Percentiles rank a stretch among this genome's conserved stretches.
Conservation (phyloP, 306 rosid genomes). For the Quercus aquifolioides region DNA sequence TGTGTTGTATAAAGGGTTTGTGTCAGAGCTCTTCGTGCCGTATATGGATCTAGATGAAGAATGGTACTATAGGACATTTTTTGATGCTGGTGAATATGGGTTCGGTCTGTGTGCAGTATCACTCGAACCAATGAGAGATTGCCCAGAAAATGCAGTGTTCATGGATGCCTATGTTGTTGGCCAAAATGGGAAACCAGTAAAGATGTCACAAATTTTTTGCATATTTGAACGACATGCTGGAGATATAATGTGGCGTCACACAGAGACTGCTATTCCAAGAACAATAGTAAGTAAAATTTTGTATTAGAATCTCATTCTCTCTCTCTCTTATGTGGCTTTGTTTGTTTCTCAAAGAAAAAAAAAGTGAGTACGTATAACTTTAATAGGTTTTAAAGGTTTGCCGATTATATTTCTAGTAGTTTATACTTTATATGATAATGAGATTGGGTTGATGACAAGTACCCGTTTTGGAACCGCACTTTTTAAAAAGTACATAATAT, state of each 20-base stretch:
- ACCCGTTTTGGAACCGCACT: too few relatives aligned
- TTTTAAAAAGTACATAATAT: too few relatives aligned
- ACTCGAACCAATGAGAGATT: constrained; percentile 38
- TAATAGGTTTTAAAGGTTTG: too few relatives aligned
- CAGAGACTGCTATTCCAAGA: constrained; percentile 31
- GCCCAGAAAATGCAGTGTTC: constrained; percentile 54
- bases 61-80: constrained; percentile 44
- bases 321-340: too few relatives aligned
- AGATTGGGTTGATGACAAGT: too few relatives aligned
- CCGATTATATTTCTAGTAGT: too few relatives aligned
- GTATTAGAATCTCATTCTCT: too few relatives aligned
- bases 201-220: constrained; percentile 49
- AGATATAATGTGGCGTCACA: constrained; percentile 68
- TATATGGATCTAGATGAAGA: constrained; percentile 67
- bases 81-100: constrained; percentile 53
- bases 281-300: constrained; percentile 9
- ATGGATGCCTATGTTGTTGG: constrained; percentile 44
- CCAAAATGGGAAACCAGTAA: constrained; percentile 39
- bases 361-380: too few relatives aligned
- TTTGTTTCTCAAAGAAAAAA: too few relatives aligned
- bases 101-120: constrained; percentile 48
- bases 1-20: constrained; percentile 52
- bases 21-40: constrained; percentile 57
- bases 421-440: too few relatives aligned
- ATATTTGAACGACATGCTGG: constrained; percentile 57